phyloP scores from a whole-genome alignment of 305 asterid species.

The Fraxinus platypoda region DNA sequence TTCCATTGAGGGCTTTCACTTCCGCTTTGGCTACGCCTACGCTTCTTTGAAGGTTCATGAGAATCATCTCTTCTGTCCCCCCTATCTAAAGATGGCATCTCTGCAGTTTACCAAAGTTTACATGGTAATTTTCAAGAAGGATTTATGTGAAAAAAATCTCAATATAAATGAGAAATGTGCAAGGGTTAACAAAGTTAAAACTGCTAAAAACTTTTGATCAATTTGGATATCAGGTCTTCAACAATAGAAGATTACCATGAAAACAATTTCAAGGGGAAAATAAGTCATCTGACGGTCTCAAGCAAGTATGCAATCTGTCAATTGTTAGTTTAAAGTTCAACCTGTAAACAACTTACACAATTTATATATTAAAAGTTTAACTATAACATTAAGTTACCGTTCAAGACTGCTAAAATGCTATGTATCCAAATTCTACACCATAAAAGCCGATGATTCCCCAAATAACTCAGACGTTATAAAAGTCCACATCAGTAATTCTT shows the following conservation, averaged over 20 bases:
- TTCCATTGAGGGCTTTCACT: constrained; percentile 77
- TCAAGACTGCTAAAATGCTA: background rate
- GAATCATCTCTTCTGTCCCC: constrained; percentile 55
- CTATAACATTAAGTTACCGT: background rate
- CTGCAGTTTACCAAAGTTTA: constrained; percentile 33
- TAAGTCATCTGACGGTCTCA: background rate
- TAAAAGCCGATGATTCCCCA: background rate
- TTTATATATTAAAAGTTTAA: background rate
- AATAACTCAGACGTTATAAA: background rate
- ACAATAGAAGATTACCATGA: background rate
- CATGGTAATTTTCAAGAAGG: background rate
- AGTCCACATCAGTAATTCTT: background rate
- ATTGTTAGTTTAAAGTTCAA: background rate
- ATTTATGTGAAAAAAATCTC: background rate
- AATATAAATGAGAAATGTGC: background rate
- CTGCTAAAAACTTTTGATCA: background rate
- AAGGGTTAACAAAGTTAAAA: background rate
- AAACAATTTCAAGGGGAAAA: background rate
- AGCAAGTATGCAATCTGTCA: background rate
- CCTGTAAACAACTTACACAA: background rate
- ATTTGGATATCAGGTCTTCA: background rate
- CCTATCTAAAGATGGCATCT: constrained; percentile 50
- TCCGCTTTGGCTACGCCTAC: constrained; percentile 63
- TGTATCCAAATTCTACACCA: background rate
- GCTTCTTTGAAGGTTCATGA: constrained; percentile 61